A percentile compares a stretch with the other conserved stretches of the same genome.
Evolutionary conservation across 495 filamentous ascomycete species (phyloP).

Genomic region (Penicillium egyptiacum): DNA sequence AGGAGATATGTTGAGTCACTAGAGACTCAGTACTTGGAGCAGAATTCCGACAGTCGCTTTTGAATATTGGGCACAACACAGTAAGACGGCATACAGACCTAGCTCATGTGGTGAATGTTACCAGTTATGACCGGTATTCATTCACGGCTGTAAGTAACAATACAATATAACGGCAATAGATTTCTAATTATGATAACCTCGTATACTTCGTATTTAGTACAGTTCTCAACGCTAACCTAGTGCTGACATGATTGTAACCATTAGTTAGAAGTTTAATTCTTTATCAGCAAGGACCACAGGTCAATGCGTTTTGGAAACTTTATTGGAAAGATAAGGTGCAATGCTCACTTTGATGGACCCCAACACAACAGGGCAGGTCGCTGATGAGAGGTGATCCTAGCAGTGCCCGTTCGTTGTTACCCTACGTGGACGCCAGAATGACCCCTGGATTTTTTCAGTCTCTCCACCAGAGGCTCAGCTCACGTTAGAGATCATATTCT

Average conservation of each 20-base stretch:
- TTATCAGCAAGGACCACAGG: constrained; percentile 1
- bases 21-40: neutral
- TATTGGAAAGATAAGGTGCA: constrained; percentile 21
- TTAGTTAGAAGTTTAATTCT: neutral
- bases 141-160: constrained; percentile 8
- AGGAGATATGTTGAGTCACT: neutral
- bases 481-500: constrained; percentile 7
- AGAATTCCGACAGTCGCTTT: neutral
- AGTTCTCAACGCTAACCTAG: constrained; percentile 3
- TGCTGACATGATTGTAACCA: constrained; percentile 6
- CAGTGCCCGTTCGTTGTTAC: constrained; percentile 7
- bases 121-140: constrained; percentile 10
- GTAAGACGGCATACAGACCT: neutral
- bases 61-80: neutral
- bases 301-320: constrained; percentile 2
- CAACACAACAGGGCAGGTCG: constrained; percentile 7
- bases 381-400: constrained; percentile 4
- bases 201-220: constrained; percentile 6
- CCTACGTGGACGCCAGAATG: constrained; percentile 10
- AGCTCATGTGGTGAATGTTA: constrained; percentile 3
- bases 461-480: constrained; percentile 10
- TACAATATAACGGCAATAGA: constrained; percentile 5
- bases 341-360: constrained; percentile 13
- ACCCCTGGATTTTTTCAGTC: neutral
- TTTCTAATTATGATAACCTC: constrained; percentile 11